Base-by-base conservation (phyloP, 2,329 filamentous ascomycete genomes). In the Colletotrichum tabaci region DNA sequence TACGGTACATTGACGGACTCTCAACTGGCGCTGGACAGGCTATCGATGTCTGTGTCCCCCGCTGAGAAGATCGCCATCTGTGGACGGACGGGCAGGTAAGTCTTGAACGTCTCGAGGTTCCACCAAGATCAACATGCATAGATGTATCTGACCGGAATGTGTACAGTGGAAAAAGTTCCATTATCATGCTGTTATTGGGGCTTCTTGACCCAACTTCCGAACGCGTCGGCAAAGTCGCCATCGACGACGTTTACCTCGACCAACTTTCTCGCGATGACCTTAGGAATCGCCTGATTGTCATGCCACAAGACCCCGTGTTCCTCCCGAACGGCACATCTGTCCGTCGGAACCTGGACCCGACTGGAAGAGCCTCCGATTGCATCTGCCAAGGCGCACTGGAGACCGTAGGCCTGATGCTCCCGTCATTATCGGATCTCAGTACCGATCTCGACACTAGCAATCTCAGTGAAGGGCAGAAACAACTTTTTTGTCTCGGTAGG, bases 401-500 rank as follows among this genome's bases (percentile, higher is more conserved):
- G 0, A 77, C 85, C 0, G 79, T 79, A 38, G 53, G 64, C 0
- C 79, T 23, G 23, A 3, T 83, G 13, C 75, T 12, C 44, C 4
- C 26, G 12, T 7, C 3, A 16, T 16, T 15, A 5, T 42, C 30
- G 42, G 60, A 40, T 23, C n/a, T 52, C 16, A 23, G 50, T 4
- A 30, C 50, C 16, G 63, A 52, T 10, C 26, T 66, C 10, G 44
- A 21, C 15, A 9, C 53, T 18, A 82, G 1, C 56, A 76, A 82
- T 62, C 81, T 91, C 2, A 87, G 85, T 5, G 85, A 87, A 44
- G 91, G 91, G 0, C 90, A 93, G 77, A 86, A 86, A 46, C 91
- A 93, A 75, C 82, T 93, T 0, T 90, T 93, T 75, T 90, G 87
- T 74, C 83, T 93, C 1, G 90, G 88, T 0, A 80, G 90, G 0